phyloP scores from a whole-genome alignment of 1,284 basidiomycete species.

The Nidula niveotomentosa region DNA sequence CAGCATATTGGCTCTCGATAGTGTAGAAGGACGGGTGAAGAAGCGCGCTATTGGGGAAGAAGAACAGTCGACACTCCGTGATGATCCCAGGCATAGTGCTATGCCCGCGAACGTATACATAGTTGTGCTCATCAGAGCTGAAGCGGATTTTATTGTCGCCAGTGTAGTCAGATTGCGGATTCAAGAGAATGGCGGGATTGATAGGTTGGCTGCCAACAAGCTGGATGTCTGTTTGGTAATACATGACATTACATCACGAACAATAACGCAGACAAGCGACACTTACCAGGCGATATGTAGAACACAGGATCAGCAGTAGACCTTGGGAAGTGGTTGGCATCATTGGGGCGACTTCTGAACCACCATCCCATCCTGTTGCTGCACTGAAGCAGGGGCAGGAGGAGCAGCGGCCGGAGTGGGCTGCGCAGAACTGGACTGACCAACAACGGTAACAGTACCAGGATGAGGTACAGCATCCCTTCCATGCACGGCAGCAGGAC shows the following conservation, averaged over 20 bases:
- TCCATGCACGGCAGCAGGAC: neutral
- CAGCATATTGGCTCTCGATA: neutral
- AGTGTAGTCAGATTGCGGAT: neutral
- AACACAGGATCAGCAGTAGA: neutral
- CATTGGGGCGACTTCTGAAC: neutral
- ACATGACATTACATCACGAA: neutral
- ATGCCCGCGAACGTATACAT: neutral
- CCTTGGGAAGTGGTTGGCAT: neutral
- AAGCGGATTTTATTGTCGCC: neutral
- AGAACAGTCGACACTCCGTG: neutral
- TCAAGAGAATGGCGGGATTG: neutral
- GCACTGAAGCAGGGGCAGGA: no score
- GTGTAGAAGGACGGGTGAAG: neutral
- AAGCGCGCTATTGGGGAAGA: neutral
- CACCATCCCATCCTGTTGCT: neutral
- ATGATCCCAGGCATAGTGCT: neutral
- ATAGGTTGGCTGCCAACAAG: neutral
- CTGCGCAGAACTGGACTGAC: neutral
- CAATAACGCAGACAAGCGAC: neutral
- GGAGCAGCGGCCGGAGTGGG: neutral
- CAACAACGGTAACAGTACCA: neutral
- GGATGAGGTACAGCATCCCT: neutral
- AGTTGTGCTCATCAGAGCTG: neutral
- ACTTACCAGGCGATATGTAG: neutral
- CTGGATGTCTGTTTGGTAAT: neutral